phyloP scores from a whole-genome alignment of 768 basidiomycete species.

The Lyophyllum semitale region DNA sequence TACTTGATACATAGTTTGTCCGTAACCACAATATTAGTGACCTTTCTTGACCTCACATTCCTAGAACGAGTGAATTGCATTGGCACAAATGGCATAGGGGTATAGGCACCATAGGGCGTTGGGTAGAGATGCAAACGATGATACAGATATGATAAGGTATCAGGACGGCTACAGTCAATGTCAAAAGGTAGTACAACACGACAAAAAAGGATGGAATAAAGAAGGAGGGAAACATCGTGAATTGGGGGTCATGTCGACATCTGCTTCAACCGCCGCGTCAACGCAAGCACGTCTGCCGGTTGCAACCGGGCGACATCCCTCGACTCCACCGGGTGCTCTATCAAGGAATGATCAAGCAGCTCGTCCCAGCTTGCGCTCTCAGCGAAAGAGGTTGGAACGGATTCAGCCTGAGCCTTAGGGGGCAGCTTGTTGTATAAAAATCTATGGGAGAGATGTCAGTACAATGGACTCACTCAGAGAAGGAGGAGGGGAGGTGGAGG shows the following conservation, averaged over 20 bases:
- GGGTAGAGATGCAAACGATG: background rate
- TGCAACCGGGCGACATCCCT: constrained; percentile 35
- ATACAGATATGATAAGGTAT: background rate
- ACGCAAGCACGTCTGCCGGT: constrained; percentile 33
- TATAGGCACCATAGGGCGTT: background rate
- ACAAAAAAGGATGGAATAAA: background rate
- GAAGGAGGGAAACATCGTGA: background rate
- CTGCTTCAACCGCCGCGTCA: constrained; percentile 28
- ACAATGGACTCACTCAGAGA: background rate
- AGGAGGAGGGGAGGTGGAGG: too few relatives aligned
- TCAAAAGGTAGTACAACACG: background rate
- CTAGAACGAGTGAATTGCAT: too few relatives aligned
- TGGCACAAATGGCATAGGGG: background rate
- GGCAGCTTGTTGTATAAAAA: background rate
- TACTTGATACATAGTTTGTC: too few relatives aligned
- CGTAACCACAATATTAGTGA: too few relatives aligned
- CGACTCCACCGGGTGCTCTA: constrained; percentile 35
- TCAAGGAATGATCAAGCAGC: constrained; percentile 34
- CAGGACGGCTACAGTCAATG: background rate
- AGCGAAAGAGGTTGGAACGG: constrained; percentile 17
- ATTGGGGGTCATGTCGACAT: background rate
- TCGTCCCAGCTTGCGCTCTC: constrained; percentile 35
- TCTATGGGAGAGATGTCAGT: background rate
- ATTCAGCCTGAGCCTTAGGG: background rate
- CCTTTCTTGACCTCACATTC: too few relatives aligned